Conservation (phyloP, 257 asterid species). For the Cynanchum wilfordii region DNA sequence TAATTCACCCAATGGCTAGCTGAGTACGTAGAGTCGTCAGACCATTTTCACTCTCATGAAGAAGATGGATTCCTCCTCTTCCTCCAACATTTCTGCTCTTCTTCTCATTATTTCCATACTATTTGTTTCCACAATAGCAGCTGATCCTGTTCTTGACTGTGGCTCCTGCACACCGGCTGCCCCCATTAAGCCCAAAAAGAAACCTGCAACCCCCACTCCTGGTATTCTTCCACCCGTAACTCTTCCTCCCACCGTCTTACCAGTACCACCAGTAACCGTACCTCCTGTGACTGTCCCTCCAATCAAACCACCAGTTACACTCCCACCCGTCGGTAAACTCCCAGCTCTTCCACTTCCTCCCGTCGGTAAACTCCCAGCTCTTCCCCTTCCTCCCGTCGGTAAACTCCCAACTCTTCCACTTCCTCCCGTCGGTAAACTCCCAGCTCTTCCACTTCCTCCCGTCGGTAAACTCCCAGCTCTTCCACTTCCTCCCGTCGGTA, state of each 20-base stretch:
- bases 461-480: slow-evolving; percentile 14
- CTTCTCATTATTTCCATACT: slow-evolving; percentile 50
- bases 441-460: slow-evolving; percentile 4
- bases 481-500: slow-evolving; percentile 16
- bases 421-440: slow-evolving; percentile 3
- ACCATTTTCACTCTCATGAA: neutral
- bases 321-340: slow-evolving; percentile 13
- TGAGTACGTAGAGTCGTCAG: too few relatives aligned
- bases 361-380: neutral
- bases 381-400: slow-evolving; percentile 4
- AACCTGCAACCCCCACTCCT: neutral
- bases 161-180: slow-evolving; percentile 32
- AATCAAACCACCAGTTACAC: neutral
- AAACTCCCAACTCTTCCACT: slow-evolving; percentile 12
- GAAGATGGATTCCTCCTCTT: slow-evolving; percentile 47
- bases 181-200: slow-evolving; percentile 15
- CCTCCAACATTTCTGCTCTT: slow-evolving; percentile 38
- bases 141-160: slow-evolving; percentile 34
- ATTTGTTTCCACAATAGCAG: slow-evolving; percentile 37
- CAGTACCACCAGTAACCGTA: neutral
- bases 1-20: neutral
- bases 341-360: neutral
- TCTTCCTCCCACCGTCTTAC: slow-evolving; percentile 17
- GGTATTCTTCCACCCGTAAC: neutral
- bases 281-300: slow-evolving; percentile 21